Conservation (phyloP, 179 eudicot genomes). For the Vitellaria paradoxa region DNA sequence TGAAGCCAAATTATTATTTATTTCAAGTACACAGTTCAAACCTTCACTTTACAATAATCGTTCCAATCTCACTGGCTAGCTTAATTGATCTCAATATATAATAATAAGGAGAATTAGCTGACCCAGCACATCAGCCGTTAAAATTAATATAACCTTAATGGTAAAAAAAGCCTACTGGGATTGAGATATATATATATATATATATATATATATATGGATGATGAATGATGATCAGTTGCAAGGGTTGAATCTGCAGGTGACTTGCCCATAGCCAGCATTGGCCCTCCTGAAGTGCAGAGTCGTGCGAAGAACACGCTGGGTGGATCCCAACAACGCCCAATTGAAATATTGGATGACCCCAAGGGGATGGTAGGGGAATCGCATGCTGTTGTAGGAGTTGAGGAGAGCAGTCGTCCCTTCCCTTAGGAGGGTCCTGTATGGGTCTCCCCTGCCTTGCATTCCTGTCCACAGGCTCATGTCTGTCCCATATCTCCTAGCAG, state of each 20-base stretch:
- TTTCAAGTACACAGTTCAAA: neutral
- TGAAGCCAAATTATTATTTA: too few relatives aligned
- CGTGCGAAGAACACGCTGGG: constrained; percentile 50
- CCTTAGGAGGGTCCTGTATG: constrained; percentile 81
- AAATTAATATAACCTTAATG: neutral
- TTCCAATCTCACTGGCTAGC: neutral
- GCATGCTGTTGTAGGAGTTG: constrained; percentile 68
- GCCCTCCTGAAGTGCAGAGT: constrained; percentile 76
- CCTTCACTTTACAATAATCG: neutral
- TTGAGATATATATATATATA: too few relatives aligned
- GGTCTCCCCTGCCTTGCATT: constrained; percentile 71
- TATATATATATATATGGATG: too few relatives aligned
- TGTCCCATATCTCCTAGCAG: constrained; percentile 59
- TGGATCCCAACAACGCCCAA: constrained; percentile 52
- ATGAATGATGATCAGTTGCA: constrained; percentile 42
- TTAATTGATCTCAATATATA: neutral
- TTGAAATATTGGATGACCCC: constrained; percentile 48
- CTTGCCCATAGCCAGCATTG: constrained; percentile 52
- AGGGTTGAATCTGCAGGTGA: constrained; percentile 52
- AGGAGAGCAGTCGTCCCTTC: constrained; percentile 85
- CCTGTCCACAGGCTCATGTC: constrained; percentile 49
- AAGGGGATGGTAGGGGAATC: constrained; percentile 56
- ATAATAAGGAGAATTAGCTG: neutral
- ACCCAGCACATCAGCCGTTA: neutral
- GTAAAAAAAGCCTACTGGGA: neutral